These are phyloP conservation scores for Saccharomycopsis vini DNA, from an alignment of 805 yeast genomes.

Conservation along the genomic window DNA sequence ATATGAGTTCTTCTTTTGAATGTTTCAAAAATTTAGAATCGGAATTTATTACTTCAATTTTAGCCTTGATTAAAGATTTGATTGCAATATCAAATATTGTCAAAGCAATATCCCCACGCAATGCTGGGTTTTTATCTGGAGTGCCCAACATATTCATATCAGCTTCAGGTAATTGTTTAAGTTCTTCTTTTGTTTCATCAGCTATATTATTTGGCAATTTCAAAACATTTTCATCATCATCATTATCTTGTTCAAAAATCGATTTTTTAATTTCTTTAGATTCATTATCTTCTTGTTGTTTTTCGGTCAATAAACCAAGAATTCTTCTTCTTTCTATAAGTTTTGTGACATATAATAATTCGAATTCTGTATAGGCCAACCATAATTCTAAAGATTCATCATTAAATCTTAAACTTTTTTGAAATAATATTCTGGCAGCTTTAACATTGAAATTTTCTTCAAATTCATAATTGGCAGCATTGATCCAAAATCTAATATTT, in stretches of 20 bases:
- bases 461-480: conserved; percentile 90
- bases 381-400: conserved; percentile 64
- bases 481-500: conserved; percentile 83
- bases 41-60: conserved; percentile 21
- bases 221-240: conserved; percentile 29
- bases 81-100: conserved; percentile 63
- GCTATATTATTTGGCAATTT: conserved; percentile 48
- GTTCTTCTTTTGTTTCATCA: conserved; percentile 31
- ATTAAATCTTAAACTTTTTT: conserved; percentile 78
- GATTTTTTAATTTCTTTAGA: conserved; percentile 27
- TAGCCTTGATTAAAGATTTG: conserved; percentile 33
- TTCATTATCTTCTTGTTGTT: conserved; percentile 51
- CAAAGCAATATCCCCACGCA: conserved; percentile 63
- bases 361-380: conserved; percentile 82
- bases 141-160: conserved; percentile 79
- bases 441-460: conserved; percentile 82
- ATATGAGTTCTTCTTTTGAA: conserved; percentile 33
- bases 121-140: conserved; percentile 74
- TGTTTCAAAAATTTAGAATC: conserved; percentile 18
- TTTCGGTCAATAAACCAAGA: conserved; percentile 66
- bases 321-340: conserved; percentile 76
- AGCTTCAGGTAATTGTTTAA: conserved; percentile 75
- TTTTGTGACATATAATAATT: conserved; percentile 76
- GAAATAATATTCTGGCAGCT: conserved; percentile 81
- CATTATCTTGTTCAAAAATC: conserved; percentile 26